Evolutionary conservation across 2,329 filamentous ascomycete species (phyloP).

Genomic region (Ophiostoma ips): DNA sequence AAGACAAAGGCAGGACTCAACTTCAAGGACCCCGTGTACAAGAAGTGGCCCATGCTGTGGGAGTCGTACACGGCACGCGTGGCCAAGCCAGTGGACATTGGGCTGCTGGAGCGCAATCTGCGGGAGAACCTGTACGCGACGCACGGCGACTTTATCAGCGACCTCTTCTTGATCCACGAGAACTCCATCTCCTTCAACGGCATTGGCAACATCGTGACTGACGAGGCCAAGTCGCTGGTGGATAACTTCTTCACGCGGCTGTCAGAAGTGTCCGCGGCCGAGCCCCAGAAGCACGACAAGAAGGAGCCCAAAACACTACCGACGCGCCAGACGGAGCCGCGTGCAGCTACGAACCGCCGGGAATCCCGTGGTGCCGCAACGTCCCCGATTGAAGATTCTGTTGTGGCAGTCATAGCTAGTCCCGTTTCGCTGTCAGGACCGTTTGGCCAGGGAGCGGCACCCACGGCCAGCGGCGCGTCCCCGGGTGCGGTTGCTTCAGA

Average conservation of each 20-base stretch:
- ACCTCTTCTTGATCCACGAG: slow-evolving; percentile 62
- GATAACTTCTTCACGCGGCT: slow-evolving; percentile 37
- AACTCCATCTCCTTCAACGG: slow-evolving; percentile 82
- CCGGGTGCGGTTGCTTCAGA: slow-evolving; percentile 25
- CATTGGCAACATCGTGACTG: slow-evolving; percentile 56
- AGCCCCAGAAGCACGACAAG: slow-evolving; percentile 48
- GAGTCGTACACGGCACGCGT: slow-evolving; percentile 57
- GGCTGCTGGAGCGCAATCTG: slow-evolving; percentile 67
- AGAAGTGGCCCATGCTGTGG: slow-evolving; percentile 60
- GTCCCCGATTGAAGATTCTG: slow-evolving; percentile 18
- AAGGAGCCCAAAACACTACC: slow-evolving; percentile 38
- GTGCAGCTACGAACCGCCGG: slow-evolving; percentile 23
- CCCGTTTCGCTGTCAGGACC: background rate
- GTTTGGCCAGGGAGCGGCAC: background rate
- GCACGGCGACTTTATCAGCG: slow-evolving; percentile 58
- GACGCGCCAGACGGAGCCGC: slow-evolving; percentile 31
- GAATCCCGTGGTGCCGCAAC: slow-evolving; percentile 19
- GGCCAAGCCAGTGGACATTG: slow-evolving; percentile 70
- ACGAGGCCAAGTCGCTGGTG: slow-evolving; percentile 39
- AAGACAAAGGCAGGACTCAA: slow-evolving; percentile 69
- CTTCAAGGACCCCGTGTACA: slow-evolving; percentile 67
- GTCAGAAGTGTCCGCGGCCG: slow-evolving; percentile 30
- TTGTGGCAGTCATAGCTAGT: background rate
- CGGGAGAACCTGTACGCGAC: slow-evolving; percentile 54
- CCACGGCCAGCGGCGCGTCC: slow-evolving; percentile 18